phyloP scores from a whole-genome alignment of 2,329 filamentous ascomycete genomes.

The Fusarium sp. region DNA sequence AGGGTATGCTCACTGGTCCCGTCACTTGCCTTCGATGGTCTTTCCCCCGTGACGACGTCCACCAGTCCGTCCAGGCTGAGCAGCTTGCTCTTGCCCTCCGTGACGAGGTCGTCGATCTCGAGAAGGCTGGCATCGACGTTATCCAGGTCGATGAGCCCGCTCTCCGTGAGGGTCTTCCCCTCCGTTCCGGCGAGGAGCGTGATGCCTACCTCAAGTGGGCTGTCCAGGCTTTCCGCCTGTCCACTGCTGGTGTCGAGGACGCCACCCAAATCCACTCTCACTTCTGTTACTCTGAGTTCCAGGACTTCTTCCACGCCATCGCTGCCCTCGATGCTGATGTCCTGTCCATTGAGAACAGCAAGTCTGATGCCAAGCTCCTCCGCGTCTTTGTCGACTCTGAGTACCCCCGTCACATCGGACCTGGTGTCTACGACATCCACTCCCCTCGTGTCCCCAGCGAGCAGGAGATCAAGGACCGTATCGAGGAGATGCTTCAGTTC shows the following conservation, averaged over 20 bases:
- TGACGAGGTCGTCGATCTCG: conserved; percentile 97
- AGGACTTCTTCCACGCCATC: conserved; percentile 99
- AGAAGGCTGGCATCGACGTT: conserved; percentile 95
- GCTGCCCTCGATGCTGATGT: conserved; percentile 98
- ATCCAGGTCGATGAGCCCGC: conserved; percentile 99
- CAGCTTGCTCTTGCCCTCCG: conserved; percentile 98
- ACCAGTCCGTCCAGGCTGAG: conserved; percentile 98
- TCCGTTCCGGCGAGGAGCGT: conserved; percentile 92
- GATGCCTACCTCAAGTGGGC: conserved; percentile 98
- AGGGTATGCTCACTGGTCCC: conserved; percentile 99
- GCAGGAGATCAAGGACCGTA: conserved; percentile 98
- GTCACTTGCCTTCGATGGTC: conserved; percentile 99
- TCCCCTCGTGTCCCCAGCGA: conserved; percentile 96
- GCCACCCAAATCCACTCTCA: conserved; percentile 99
- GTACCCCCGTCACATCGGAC: conserved; percentile 98
- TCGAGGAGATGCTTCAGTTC: conserved; percentile 97
- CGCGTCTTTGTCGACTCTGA: conserved; percentile 98
- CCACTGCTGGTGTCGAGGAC: conserved; percentile 92
- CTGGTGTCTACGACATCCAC: conserved; percentile 99
- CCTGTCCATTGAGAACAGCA: conserved; percentile 99
- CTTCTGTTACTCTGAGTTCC: conserved; percentile 99
- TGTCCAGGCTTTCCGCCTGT: conserved; percentile 96
- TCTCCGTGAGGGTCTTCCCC: conserved; percentile 98
- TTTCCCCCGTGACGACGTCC: conserved; percentile 99
- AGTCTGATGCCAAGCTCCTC: conserved; percentile 99